These are phyloP conservation scores for Phaeosphaeria sp. DNA, from an alignment of 2,329 filamentous ascomycete genomes.

Conservation along the genomic window DNA sequence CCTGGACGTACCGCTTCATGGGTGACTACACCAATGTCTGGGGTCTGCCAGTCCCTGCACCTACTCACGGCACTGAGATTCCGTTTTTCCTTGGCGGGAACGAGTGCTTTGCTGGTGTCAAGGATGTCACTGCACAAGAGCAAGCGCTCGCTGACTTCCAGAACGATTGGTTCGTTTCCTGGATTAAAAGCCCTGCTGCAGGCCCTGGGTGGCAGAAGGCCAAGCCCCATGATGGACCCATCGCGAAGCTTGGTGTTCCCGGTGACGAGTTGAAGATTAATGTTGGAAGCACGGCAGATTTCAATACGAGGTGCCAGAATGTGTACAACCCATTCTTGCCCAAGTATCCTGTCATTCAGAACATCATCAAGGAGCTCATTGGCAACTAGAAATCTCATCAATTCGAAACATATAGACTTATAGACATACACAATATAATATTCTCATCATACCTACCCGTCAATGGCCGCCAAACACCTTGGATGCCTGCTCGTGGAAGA, in stretches of 20 bases:
- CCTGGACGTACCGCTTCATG: slow-evolving; percentile 56
- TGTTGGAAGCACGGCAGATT: slow-evolving; percentile 38
- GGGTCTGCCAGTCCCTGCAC: slow-evolving; percentile 39
- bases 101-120: slow-evolving; percentile 47
- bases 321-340: slow-evolving; percentile 30
- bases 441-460: no score
- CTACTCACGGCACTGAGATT: slow-evolving; percentile 52
- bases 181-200: slow-evolving; percentile 54
- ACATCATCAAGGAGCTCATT: slow-evolving; percentile 7
- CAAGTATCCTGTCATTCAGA: slow-evolving; percentile 29
- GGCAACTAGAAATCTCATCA: not conserved
- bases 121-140: slow-evolving; percentile 47
- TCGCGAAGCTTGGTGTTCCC: slow-evolving; percentile 46
- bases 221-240: slow-evolving; percentile 33
- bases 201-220: slow-evolving; percentile 53
- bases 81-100: slow-evolving; percentile 58
- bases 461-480: no score
- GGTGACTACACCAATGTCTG: slow-evolving; percentile 46
- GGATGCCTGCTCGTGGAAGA: no score
- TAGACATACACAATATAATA: no score
- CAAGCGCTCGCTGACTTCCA: slow-evolving; percentile 53
- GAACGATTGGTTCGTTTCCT: slow-evolving; percentile 53
- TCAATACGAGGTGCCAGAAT: slow-evolving; percentile 43
- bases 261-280: slow-evolving; percentile 43
- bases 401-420: not conserved